These are phyloP conservation scores for Claviceps monticola DNA, from an alignment of 2,329 filamentous ascomycete genomes.

Conservation along the genomic window DNA sequence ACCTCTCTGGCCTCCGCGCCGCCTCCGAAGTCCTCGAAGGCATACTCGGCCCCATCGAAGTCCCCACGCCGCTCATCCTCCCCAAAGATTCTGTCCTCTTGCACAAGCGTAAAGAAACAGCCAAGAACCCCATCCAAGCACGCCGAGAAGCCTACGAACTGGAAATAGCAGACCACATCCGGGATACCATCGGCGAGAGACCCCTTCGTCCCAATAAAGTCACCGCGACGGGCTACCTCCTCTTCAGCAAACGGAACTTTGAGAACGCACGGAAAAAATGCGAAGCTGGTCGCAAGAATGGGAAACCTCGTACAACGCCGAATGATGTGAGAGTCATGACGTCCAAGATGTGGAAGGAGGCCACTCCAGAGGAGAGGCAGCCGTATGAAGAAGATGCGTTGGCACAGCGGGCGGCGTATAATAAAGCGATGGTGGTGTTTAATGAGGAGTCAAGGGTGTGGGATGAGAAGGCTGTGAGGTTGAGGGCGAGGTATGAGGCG, in stretches of 20 bases:
- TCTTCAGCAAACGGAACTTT: conserved; percentile 71
- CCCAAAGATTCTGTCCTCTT: conserved; percentile 40
- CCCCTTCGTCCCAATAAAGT: conserved; percentile 59
- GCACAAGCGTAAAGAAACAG: conserved; percentile 41
- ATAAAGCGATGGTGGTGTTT: conserved; percentile 42
- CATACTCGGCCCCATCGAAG: conserved; percentile 66
- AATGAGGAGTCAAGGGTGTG: conserved; percentile 52
- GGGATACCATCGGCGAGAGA: conserved; percentile 53
- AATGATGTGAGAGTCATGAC: conserved; percentile 79
- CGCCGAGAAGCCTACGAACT: conserved; percentile 43
- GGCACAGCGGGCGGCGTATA: conserved; percentile 53
- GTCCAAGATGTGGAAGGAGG: conserved; percentile 82
- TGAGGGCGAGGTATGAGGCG: conserved; percentile 37
- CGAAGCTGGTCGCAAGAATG: conserved; percentile 47
- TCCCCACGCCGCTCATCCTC: conserved; percentile 62
- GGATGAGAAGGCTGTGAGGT: conserved; percentile 51
- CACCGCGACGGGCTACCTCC: conserved; percentile 71
- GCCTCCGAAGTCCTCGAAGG: conserved; percentile 74
- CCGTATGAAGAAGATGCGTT: conserved; percentile 68
- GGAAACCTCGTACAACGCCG: conserved; percentile 50
- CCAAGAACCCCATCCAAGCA: conserved; percentile 35
- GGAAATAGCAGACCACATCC: conserved; percentile 37
- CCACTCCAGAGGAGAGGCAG: conserved; percentile 52
- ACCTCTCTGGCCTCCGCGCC: conserved; percentile 80
- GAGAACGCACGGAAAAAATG: conserved; percentile 47